Percentiles rank a stretch among this genome's conserved stretches.
Evolutionary conservation across 2,329 filamentous ascomycete species (phyloP).

Genomic region (Berkeleyomyces basicola): DNA sequence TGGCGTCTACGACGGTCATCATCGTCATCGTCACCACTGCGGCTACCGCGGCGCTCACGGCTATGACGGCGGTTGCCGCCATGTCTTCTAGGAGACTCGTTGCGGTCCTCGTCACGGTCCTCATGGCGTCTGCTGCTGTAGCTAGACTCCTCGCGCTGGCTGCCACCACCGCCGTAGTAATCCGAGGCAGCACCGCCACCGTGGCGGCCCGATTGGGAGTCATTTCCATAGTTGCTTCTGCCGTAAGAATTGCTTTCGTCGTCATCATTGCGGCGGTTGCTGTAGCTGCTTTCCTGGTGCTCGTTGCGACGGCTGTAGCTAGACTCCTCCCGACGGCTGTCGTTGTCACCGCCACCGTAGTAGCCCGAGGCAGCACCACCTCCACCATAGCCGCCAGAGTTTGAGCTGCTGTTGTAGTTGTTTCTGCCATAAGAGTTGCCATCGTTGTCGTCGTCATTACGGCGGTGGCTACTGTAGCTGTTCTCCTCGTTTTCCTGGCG

Average conservation of each 20-base stretch:
- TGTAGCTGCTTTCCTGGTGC: constrained; percentile 14
- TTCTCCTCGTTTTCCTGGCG: constrained; percentile 10
- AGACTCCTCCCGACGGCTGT: constrained; percentile 12
- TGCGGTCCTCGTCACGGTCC: constrained; percentile 15
- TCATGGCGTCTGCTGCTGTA: constrained; percentile 12
- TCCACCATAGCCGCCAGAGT: constrained; percentile 21
- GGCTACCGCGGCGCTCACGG: constrained; percentile 17
- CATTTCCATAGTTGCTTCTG: constrained; percentile 17
- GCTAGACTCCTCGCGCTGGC: constrained; percentile 19
- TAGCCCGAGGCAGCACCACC: constrained; percentile 30
- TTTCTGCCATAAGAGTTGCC: constrained; percentile 1
- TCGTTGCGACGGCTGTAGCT: constrained; percentile 20
- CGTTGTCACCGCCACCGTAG: constrained; percentile 36
- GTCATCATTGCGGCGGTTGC: constrained; percentile 17
- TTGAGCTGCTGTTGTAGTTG: constrained; percentile 5
- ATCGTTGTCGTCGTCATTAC: constrained; percentile 3
- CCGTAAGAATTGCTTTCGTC: constrained; percentile 14
- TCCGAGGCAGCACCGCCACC: constrained; percentile 17
- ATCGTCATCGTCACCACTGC: constrained; percentile 13
- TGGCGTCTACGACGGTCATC: not conserved
- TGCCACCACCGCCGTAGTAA: constrained; percentile 17
- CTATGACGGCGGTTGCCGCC: constrained; percentile 16
- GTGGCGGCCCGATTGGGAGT: constrained; percentile 14
- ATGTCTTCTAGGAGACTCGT: not conserved
- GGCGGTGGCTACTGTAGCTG: not conserved